Evolutionary conservation across 257 asterid species (phyloP).

Genomic region (Echites panduratus): DNA sequence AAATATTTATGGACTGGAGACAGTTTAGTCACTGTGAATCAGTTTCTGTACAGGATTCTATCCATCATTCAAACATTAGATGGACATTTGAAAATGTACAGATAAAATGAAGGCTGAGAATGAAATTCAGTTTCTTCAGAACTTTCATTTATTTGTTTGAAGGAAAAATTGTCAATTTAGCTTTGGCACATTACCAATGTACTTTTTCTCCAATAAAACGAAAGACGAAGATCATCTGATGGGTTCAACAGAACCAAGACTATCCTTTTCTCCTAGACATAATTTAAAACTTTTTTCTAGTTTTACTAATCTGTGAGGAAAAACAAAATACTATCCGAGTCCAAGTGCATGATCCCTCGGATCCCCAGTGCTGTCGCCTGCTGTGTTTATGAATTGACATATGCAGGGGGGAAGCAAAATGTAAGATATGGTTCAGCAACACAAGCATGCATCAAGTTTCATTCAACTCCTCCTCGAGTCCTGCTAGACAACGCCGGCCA

Average conservation of each 20-base stretch:
- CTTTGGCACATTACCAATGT: background rate
- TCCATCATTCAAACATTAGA: background rate
- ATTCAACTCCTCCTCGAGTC: constrained; percentile 23
- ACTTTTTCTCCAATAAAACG: background rate
- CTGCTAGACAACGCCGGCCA: constrained; percentile 30
- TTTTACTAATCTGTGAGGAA: background rate
- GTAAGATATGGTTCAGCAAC: background rate
- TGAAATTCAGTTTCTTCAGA: background rate
- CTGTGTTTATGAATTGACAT: background rate
- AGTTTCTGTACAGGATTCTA: background rate
- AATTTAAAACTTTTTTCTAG: background rate
- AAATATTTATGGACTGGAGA: too few species aligned
- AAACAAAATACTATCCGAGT: background rate
- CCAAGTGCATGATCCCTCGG: background rate
- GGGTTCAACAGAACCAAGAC: background rate
- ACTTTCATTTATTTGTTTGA: background rate
- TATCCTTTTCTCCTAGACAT: background rate
- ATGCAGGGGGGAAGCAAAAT: background rate
- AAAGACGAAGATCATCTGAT: background rate
- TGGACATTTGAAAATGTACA: background rate
- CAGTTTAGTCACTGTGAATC: background rate
- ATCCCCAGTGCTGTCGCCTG: background rate
- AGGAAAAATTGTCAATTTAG: background rate
- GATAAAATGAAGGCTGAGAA: background rate
- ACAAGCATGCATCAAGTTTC: constrained; percentile 2